Base-by-base conservation (phyloP, 2,329 filamentous ascomycete species). In the Epichloe hybrida region DNA sequence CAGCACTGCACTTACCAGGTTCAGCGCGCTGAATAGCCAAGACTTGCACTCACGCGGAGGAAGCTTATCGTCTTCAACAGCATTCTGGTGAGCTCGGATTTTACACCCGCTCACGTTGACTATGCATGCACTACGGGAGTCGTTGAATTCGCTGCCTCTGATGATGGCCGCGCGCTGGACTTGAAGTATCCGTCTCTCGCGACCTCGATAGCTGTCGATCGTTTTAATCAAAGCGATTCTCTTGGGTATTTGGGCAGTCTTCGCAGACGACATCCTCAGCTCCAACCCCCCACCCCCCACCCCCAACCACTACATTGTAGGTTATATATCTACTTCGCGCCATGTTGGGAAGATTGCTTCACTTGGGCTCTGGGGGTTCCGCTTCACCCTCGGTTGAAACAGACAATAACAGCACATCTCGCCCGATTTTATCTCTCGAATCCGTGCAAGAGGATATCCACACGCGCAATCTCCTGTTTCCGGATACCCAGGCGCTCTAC, bases 391-490 rank as follows among this genome's bases (percentile, higher is more conserved):
- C 68, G 50, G 57, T 69, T 47, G 66, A 70, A 53, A 58, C 62
- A 42, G 59, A 61, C 36, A 60, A 61, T 39, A 59, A 57, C 49
- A 57, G 58, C 37, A 50, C 63, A 37, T 60, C 69, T 44, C 70
- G 67, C 52, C 68, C 71, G 39, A 64, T 71, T 49, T 64, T 74
- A 31, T 73, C 77, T 4, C 77, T 83, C 45, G 81, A 84, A 56
- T 84, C 81, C 7, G 78, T 84, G 37, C 78, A 84, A 54, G 83
- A 86, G 64, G 83, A 86, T 58, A 76, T 81, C 34, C 80, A 86
- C 62, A 86, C 83, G 1, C 75, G 81, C 50, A 81, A 80, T 55
- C 73, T 86, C 42, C 71, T 86, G 52, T 86, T 84, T 58, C 83
- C 83, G 21, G 82, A 85, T 57, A 71, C 76, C 2, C 76, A 81